Evolutionary conservation across 2,329 filamentous ascomycete genomes (phyloP), one percentile per base, ranked within the genome.

Genomic region (Waltergamsia citrina): DNA sequence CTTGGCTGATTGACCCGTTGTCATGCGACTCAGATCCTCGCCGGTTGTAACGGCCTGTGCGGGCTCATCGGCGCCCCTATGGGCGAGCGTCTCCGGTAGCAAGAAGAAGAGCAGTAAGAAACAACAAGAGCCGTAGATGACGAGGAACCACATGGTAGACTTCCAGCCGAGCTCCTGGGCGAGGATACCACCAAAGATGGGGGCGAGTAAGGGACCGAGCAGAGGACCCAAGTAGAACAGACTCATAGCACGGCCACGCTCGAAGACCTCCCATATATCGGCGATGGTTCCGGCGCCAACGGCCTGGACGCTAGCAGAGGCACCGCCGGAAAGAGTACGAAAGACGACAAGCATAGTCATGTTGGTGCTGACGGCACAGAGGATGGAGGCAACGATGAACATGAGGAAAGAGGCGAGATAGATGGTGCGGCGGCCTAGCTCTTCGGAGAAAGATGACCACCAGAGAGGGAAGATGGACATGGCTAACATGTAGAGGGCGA

Each of bases 381-480:
- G 61, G 12, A 82, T 60, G 33, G 78, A 79, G 58, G 83, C 90
- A 25, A 88, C 41, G 35, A 79, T 62, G 48, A 85, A 88, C 11
- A 90, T 60, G 16, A 67, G 52, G 52, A 92, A 92, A 1, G 82
- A 87, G 22, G 72, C 58, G 21, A 93, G 57, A 51, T 90, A 92
- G 44, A 93, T 81, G n/a, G 76, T 78, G 16, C 85, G 74, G 26
- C 85, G 74, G 10, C 85, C 85, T 1, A 75, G 57, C 2, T 65
- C 65, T 46, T 92, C 85, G 7, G 81, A 85, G 48, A 92, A 87
- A 2, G 79, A 80, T 1, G 81, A 85, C 83, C 83, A 92, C 85
- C 85, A 92, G 1, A 93, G 65, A 0, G 85, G 85, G 44, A 87
- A 90, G 29, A 92, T 85, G 36, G 78, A 74, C 83, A 92, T 85